Evolutionary conservation across 352 stramenopile genomes (phyloP), one percentile per base, ranked within the genome.

Genomic region (Globisporangium lucens): DNA sequence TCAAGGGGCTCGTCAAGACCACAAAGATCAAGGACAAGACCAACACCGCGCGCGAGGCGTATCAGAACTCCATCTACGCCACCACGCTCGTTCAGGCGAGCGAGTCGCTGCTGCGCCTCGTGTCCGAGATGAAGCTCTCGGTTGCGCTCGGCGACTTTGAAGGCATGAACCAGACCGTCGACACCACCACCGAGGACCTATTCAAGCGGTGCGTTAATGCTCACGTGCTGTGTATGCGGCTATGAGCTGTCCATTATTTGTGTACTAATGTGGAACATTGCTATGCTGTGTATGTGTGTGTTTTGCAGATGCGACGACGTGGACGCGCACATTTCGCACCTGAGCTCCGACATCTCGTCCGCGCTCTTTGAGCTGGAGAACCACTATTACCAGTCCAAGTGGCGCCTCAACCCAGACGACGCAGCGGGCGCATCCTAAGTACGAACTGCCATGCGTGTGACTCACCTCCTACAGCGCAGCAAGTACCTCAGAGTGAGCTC

Each of bases 361-460:
- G 86, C 84, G 46, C 69, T 94, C 41, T 93, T 92, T 61, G 86
- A 94, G 72, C 73, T 94, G 7, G 84, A 94, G 73, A 89, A 85
- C 57, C 86, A 94, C 69, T 94, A 82, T 59, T 92, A 92, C 70
- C 86, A 93, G 70, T 91, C 82, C 73, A 91, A 91, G 65, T 94
- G 86, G 86, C 75, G 84, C 13, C 29, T 85, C 9, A 70, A 69
- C 56, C 47, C 67, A 20, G 67, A 68, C n/a, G 56, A 61, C 5
- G 33, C 35, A 36, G 5, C 57, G 3, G 10, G 24, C 5, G 24
- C 52, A 27, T 22, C 52, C 6, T 33, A 58, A 10, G 13, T 20
- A 46, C 38, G 15, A 6, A 4, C 38, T 46, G 38, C 38, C 38
- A 46, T 46, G 38, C 38, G 15, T 46, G 38, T 46, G 38, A 24